A percentile compares a stretch with the other conserved stretches of the same genome.
Evolutionary conservation across 139 green algal species (phyloP).

Genomic region (Micractinium sp.): DNA sequence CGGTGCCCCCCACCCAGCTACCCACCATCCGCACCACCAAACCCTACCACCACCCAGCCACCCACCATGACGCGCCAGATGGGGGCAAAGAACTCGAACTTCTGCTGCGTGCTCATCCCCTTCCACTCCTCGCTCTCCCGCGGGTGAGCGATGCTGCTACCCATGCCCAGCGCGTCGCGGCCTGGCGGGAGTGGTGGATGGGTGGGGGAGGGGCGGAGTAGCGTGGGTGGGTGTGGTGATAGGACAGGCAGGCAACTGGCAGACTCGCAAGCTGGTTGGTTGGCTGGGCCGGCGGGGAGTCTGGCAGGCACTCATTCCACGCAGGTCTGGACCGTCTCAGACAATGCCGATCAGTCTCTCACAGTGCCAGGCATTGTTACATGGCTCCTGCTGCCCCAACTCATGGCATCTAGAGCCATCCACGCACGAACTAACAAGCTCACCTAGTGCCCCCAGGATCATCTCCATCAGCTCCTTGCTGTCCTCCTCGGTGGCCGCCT

Average conservation of each 20-base stretch:
- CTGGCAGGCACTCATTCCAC: too few relatives aligned
- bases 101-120: slow-evolving; percentile 70
- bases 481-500: slow-evolving; percentile 73
- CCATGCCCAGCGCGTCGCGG: slow-evolving; percentile 81
- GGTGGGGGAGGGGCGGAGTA: too few relatives aligned
- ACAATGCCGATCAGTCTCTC: too few relatives aligned
- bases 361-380: too few relatives aligned
- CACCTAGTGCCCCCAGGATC: slow-evolving; percentile 85
- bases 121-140: slow-evolving; percentile 85
- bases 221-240: too few relatives aligned
- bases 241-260: neutral
- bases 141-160: slow-evolving; percentile 78
- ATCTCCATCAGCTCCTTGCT: slow-evolving; percentile 93
- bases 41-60: slow-evolving; percentile 57
- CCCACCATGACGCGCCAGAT: slow-evolving; percentile 88
- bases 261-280: too few relatives aligned
- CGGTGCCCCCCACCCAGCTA: neutral
- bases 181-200: slow-evolving; percentile 4
- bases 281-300: too few relatives aligned
- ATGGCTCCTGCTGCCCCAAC: too few relatives aligned
- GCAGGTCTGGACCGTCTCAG: too few relatives aligned
- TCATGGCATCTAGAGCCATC: too few relatives aligned
- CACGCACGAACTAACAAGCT: too few relatives aligned
- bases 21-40: slow-evolving; percentile 71
- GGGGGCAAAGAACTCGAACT: slow-evolving; percentile 89